Base-by-base conservation (phyloP, 495 filamentous ascomycete genomes). In the Podospora sp. region DNA sequence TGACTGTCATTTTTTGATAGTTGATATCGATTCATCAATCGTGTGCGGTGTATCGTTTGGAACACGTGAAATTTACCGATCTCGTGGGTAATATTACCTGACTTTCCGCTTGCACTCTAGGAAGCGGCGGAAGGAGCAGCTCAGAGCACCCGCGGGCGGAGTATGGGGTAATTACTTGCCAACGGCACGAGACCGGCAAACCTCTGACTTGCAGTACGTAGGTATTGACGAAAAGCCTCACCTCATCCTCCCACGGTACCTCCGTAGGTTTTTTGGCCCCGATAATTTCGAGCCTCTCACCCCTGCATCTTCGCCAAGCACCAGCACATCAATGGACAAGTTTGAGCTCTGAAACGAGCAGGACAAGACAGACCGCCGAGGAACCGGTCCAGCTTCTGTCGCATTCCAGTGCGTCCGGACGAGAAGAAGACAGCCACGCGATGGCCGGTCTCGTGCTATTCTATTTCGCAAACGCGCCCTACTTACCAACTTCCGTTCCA, bases 311-410 rank as follows among this genome's bases (percentile, higher is more conserved):
- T 8, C 27, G 63, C 52, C 63, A 57, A 65, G 63, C 27, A 57
- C 20, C 63, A 58, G 7, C 52, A 56, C 52, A 27, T 56, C 52
- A 36, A 56, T 20, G 52, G 55, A 36, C 50, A 57, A 35, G 63
- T 65, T 65, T 65, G 63, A 65, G 63, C 52, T 65, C 26, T 65
- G 63, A 65, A 65, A 65, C 63, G 63, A 51, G 62, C 20, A 27
- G 63, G 58, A 36, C 12, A 35, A 24, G 57, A 59, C 26, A 33
- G 33, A 20, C 51, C 51, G n/a, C 20, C 51, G 7, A 55, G n/a
- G n/a, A n/a, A n/a, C n/a, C n/a, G n/a, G 51, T 21, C 51, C 51
- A 55, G 12, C 40, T 46, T 46, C 40, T 14, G 12, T 46, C 40
- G 40, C 40, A 46, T 46, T 46, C 40, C 40, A 46, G 40, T 46